Percentiles rank a stretch among this genome's conserved stretches.
Conservation (phyloP, 768 basidiomycete genomes). For the Boletus rufocinnamomeus region DNA sequence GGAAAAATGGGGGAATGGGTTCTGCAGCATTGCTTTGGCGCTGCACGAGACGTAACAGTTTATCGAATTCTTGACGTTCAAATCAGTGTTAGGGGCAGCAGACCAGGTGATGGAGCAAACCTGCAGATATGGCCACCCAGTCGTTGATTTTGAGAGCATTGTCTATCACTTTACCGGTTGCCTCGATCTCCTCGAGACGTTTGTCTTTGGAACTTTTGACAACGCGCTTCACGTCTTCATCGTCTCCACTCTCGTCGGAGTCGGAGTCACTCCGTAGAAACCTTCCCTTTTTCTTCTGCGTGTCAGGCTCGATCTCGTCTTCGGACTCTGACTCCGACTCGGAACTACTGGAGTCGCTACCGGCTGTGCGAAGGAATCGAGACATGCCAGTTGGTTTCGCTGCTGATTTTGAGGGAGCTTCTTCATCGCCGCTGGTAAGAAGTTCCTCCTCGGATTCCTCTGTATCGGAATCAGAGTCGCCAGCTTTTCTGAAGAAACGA, state of each 20-base stretch:
- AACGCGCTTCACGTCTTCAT: constrained; percentile 70
- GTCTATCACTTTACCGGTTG: constrained; percentile 86
- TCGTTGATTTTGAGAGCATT: constrained; percentile 96
- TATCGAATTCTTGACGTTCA: constrained; percentile 83
- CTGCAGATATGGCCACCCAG: constrained; percentile 90
- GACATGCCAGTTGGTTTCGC: constrained; percentile 54
- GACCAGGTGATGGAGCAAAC: constrained; percentile 43
- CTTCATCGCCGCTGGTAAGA: constrained; percentile 73
- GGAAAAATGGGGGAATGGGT: constrained; percentile 83
- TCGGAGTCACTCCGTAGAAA: constrained; percentile 49
- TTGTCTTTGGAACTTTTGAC: constrained; percentile 88
- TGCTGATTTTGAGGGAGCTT: constrained; percentile 43
- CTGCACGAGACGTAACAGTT: constrained; percentile 86
- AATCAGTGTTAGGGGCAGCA: constrained; percentile 9
- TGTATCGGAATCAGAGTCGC: constrained; percentile 76
- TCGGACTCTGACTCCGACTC: constrained; percentile 55
- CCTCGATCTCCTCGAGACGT: constrained; percentile 93
- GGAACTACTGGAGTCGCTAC: constrained; percentile 55
- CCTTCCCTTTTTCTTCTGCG: constrained; percentile 42
- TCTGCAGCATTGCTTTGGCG: constrained; percentile 84
- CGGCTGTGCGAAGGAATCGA: constrained; percentile 71
- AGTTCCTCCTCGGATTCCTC: constrained; percentile 75
- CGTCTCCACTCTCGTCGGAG: constrained; percentile 58
- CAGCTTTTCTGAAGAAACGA: constrained; percentile 85
- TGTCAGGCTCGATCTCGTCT: constrained; percentile 54